Percentiles rank a stretch among this genome's conserved stretches.
phyloP scores from a whole-genome alignment of 352 stramenopile genomes.

The Phytophthora podocarpi region DNA sequence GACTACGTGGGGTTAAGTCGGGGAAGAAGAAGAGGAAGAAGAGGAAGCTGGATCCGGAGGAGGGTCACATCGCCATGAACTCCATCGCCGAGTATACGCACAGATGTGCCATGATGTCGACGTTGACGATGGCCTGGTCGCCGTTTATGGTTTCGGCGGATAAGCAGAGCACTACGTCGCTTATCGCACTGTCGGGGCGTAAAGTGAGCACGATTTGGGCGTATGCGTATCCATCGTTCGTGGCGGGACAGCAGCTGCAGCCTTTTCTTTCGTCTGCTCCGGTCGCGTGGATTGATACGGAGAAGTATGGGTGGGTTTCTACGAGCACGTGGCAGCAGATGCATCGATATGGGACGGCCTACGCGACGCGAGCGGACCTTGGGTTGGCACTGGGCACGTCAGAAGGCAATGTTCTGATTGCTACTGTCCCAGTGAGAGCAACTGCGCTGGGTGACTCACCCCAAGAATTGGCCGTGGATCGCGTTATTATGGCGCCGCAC shows the following conservation, averaged over 20 bases:
- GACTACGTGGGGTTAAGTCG: constrained; percentile 25
- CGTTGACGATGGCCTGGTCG: constrained; percentile 75
- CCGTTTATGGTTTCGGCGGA: constrained; percentile 55
- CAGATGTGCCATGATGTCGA: constrained; percentile 61
- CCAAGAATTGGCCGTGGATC: constrained; percentile 39
- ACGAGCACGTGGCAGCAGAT: constrained; percentile 75
- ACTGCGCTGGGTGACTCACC: constrained; percentile 16
- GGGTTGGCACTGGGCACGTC: constrained; percentile 66
- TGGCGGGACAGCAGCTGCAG: constrained; percentile 18
- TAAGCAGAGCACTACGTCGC: constrained; percentile 53
- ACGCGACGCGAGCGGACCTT: constrained; percentile 18
- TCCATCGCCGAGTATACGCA: constrained; percentile 67
- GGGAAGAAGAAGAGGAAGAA: constrained; percentile 28
- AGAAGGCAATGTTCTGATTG: constrained; percentile 62
- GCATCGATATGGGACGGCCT: constrained; percentile 35
- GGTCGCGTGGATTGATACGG: constrained; percentile 67
- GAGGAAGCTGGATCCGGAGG: constrained; percentile 17
- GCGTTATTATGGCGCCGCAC: constrained; percentile 59
- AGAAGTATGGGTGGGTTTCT: constrained; percentile 74
- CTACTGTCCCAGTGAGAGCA: constrained; percentile 38
- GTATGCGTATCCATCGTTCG: constrained; percentile 57
- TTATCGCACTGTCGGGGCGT: constrained; percentile 69
- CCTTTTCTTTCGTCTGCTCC: constrained; percentile 45
- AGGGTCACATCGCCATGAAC: constrained; percentile 19
- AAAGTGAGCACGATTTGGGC: constrained; percentile 75